phyloP scores from a whole-genome alignment of 2,329 filamentous ascomycete species.

The Fusarium metavorans region DNA sequence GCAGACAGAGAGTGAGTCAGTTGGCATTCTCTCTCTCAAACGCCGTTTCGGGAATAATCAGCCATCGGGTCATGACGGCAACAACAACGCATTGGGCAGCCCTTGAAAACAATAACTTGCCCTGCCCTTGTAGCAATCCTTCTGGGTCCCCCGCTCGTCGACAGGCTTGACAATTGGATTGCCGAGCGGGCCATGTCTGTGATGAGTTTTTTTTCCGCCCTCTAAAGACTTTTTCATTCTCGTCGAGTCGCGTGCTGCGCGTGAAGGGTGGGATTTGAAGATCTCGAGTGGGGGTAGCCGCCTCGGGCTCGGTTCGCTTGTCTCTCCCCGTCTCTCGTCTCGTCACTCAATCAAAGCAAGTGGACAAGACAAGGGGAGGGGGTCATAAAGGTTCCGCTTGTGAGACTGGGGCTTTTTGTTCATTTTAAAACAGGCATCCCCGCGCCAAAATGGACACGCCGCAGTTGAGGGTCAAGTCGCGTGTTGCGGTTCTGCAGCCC shows the following conservation, averaged over 20 bases:
- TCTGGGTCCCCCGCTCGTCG: background rate
- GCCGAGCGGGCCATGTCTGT: constrained; percentile 26
- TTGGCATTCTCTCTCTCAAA: background rate
- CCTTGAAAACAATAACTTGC: background rate
- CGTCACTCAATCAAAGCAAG: background rate
- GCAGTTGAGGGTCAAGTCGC: background rate
- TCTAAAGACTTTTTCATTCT: constrained; percentile 12
- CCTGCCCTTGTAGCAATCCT: constrained; percentile 1
- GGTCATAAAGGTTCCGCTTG: background rate
- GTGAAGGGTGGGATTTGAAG: constrained; percentile 21
- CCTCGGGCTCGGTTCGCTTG: background rate
- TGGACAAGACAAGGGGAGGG: background rate
- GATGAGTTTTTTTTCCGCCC: constrained; percentile 5
- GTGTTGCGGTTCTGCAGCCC: background rate
- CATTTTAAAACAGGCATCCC: background rate
- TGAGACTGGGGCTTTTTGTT: background rate
- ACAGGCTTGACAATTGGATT: constrained; percentile 37
- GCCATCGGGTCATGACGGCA: constrained; percentile 32
- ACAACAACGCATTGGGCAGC: constrained; percentile 24
- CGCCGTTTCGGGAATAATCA: background rate
- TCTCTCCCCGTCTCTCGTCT: background rate
- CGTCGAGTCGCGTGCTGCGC: constrained; percentile 18
- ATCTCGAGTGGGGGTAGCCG: constrained; percentile 19
- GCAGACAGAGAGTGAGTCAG: background rate
- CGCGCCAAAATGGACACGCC: background rate